Evolutionary conservation across 2,329 filamentous ascomycete species (phyloP), one percentile per base, ranked within the genome.

Genomic region (Hypocrella siamensis): DNA sequence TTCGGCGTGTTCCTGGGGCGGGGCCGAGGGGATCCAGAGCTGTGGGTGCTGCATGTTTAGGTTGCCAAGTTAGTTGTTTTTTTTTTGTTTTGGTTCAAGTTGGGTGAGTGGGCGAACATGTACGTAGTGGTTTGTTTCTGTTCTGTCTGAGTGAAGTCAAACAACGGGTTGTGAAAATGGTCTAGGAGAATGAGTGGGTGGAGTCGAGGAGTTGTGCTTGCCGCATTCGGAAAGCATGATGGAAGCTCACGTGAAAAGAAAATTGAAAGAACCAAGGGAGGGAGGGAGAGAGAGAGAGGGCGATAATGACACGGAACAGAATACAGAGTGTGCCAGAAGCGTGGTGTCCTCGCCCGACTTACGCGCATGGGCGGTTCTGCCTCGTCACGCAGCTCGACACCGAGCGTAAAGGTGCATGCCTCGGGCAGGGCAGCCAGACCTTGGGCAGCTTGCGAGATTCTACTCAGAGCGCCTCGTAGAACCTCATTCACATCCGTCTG

Each of bases 341-440:
- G n/a, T n/a, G 17, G 14, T 6, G 6, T 27, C 14, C 14, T 8
- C 8, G 10, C 9, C 14, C 6, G 15, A 31, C 66, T 46, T 51
- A 75, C 70, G 33, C 63, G 64, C 38, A 75, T 70, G 1, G 72
- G 74, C 8, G 69, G 61, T 9, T 65, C 53, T 0, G 61, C 63
- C 26, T 74, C 63, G 16, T 78, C 69, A 25, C 68, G 70, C 40
- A 86, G 49, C 52, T 88, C 81, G 26, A 88, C 66, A 1, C 75
- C 77, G n/a, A 88, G 52, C 0, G 79, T 82, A 50, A 81, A 88
- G 0, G 77, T 79, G 49, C 79, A 84, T 2, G 67, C 67, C 2
- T 62, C 53, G 0, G 79, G 78, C 16, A 85, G 48, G 0, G 63
- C 52, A 1, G 52, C 56, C 38, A 83, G 60, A 34, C 58, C 63